These are phyloP conservation scores for Cyclotella cryptica DNA, from an alignment of 108 stramenopile species.

Conservation along the genomic window DNA sequence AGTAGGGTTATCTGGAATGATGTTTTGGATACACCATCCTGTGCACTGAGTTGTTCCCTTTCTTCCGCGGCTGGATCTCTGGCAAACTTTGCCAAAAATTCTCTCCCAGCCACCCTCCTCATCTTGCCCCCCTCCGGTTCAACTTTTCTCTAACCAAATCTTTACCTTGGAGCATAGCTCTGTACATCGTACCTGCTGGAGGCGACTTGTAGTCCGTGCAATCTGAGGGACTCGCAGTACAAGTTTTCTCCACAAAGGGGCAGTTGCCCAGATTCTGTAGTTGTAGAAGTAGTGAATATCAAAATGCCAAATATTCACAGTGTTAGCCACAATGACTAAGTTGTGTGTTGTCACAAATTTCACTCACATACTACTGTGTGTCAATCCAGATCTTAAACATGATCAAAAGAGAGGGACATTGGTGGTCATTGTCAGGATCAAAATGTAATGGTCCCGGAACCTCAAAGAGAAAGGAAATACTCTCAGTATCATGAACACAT, in stretches of 20 bases:
- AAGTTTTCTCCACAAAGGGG: constrained; percentile 15
- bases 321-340: background rate
- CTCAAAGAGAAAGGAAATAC: constrained; percentile 40
- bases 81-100: too few relatives aligned
- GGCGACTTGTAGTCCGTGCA: constrained; percentile 21
- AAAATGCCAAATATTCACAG: background rate
- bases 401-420: constrained; percentile 25
- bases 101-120: constrained; percentile 22
- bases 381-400: constrained; percentile 45
- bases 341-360: background rate
- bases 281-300: too few relatives aligned
- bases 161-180: too few relatives aligned
- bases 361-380: constrained; percentile 14
- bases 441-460: constrained; percentile 35
- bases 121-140: constrained; percentile 25
- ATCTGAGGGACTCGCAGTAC: constrained; percentile 7
- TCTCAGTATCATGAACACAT: constrained; percentile 31
- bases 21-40: constrained; percentile 15
- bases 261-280: constrained; percentile 41
- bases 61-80: too few relatives aligned
- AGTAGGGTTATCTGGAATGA: constrained; percentile 56
- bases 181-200: too few relatives aligned
- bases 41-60: too few relatives aligned
- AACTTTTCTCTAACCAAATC: constrained; percentile 38
- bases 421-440: constrained; percentile 19